phyloP scores from a whole-genome alignment of 768 basidiomycete genomes.

The Calocera viscosa region DNA sequence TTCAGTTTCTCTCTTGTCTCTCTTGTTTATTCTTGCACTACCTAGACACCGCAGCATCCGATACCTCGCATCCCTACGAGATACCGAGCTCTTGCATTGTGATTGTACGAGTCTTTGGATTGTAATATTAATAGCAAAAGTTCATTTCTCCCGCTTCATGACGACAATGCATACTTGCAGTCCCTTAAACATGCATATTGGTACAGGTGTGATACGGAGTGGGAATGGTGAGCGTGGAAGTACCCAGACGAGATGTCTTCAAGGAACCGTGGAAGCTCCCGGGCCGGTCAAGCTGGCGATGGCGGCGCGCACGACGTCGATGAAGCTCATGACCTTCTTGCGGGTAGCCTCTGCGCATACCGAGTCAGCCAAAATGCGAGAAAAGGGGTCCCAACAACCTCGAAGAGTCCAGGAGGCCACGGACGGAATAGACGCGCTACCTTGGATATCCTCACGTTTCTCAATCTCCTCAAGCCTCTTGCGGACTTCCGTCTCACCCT shows the following conservation, averaged over 20 bases:
- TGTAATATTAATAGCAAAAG: neutral
- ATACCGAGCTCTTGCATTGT: conserved; percentile 3
- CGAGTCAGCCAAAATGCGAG: neutral
- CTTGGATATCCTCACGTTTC: neutral
- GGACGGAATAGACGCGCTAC: neutral
- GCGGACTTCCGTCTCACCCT: neutral
- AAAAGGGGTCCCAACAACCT: neutral
- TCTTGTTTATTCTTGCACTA: neutral
- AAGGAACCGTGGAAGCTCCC: neutral
- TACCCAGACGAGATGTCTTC: no score
- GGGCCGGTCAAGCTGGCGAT: neutral
- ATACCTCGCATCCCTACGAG: neutral
- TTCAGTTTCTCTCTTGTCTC: neutral
- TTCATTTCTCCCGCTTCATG: neutral
- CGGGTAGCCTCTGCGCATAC: neutral
- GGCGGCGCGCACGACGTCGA: neutral
- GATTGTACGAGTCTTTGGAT: neutral
- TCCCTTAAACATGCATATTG: neutral
- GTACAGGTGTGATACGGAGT: neutral
- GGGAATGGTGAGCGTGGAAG: no score
- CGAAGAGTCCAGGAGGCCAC: neutral
- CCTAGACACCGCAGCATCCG: conserved; percentile 1
- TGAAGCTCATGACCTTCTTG: neutral
- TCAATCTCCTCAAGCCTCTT: neutral
- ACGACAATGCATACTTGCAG: neutral